Conservation (phyloP, 148 eudicot genomes). For the Chenopodium album region DNA sequence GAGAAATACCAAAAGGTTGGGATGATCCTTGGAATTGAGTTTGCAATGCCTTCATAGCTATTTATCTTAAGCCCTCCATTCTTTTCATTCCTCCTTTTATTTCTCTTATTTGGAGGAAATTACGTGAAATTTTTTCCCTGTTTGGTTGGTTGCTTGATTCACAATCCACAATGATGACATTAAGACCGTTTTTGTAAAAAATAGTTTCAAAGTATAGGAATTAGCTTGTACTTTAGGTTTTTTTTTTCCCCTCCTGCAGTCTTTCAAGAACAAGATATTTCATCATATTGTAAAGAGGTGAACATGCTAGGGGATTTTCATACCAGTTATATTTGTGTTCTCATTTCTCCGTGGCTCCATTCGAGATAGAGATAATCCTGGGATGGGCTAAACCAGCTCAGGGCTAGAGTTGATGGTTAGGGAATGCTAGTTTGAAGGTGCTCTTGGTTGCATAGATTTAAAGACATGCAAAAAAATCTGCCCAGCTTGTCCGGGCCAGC, state of each 20-base stretch:
- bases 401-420: no score
- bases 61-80: neutral
- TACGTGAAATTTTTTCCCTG: neutral
- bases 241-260: neutral
- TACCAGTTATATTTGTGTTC: neutral
- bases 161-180: neutral
- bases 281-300: neutral
- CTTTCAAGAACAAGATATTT: neutral
- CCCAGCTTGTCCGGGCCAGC: no score
- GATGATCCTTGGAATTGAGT: slow-evolving; percentile 91
- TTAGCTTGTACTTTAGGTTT: neutral
- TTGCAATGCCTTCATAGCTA: neutral
- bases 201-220: neutral
- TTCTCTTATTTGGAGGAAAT: neutral
- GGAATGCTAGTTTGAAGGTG: no score
- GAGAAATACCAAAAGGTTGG: slow-evolving; percentile 92
- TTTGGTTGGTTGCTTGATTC: no score
- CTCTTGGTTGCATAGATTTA: no score
- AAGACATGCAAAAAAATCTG: no score
- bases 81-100: neutral
- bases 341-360: neutral
- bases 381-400: no score
- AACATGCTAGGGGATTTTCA: neutral
- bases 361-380: no score
- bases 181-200: neutral